A percentile compares a stretch with the other conserved stretches of the same genome.
Evolutionary conservation across 441 rosid species (phyloP).

Genomic region (Gossypium lobatum): DNA sequence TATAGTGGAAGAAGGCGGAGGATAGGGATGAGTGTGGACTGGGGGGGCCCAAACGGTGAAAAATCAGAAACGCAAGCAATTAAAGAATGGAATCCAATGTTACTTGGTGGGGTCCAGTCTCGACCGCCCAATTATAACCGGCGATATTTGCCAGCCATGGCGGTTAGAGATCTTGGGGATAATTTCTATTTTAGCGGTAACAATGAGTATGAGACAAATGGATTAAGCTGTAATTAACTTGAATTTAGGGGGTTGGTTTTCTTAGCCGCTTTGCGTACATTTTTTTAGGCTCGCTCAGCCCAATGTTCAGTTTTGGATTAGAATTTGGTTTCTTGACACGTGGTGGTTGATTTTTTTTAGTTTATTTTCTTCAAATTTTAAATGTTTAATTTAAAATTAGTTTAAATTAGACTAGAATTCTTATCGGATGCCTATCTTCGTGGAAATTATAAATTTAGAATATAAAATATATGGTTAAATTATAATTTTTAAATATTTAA

Average conservation of each 20-base stretch:
- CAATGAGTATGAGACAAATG: not conserved
- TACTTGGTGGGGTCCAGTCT: conserved; percentile 1
- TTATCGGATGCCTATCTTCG: no score
- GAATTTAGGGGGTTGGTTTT: not conserved
- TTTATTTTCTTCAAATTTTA: no score
- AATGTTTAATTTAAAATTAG: no score
- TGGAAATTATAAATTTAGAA: no score
- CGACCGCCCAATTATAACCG: not conserved
- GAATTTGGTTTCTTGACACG: no score
- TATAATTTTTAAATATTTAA: no score
- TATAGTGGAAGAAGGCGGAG: not conserved
- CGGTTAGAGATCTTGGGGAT: not conserved
- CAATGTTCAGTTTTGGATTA: no score
- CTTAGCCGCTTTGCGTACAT: not conserved
- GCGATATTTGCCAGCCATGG: not conserved
- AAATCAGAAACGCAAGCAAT: not conserved
- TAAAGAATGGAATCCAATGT: not conserved
- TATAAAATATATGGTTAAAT: no score
- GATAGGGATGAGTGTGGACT: not conserved
- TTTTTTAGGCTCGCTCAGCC: no score
- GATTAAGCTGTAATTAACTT: not conserved
- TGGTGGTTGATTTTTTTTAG: no score
- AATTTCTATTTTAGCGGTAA: not conserved
- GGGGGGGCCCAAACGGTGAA: not conserved
- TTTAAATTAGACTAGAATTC: no score